Percentiles rank a stretch among this genome's conserved stretches.
Evolutionary conservation across 1,284 basidiomycete species (phyloP).

Genomic region (Thelephora terrestris): DNA sequence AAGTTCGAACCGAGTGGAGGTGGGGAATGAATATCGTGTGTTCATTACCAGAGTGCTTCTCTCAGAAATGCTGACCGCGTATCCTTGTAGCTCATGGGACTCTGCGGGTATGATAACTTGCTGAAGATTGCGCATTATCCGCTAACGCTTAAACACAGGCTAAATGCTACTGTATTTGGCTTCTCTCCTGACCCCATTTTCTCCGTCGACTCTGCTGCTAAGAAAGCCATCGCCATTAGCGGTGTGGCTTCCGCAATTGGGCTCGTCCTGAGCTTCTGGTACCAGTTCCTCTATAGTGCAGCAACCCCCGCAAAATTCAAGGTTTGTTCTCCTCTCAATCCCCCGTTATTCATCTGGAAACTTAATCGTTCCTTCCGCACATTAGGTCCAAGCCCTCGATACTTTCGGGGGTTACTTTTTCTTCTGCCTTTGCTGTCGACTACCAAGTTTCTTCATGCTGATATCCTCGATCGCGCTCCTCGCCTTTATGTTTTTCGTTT

Average conservation of each 20-base stretch:
- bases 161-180: slow-evolving; percentile 41
- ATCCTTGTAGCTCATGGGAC: not conserved
- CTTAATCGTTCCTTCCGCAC: not conserved
- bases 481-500: slow-evolving; percentile 46
- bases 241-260: slow-evolving; percentile 52
- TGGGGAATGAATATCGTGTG: not conserved
- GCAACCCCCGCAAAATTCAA: slow-evolving; percentile 39
- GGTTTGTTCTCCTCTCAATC: slow-evolving; percentile 23
- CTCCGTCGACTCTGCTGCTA: slow-evolving; percentile 31
- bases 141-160: slow-evolving; percentile 9
- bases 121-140: not conserved
- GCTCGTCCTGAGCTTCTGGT: slow-evolving; percentile 49
- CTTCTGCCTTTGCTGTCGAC: slow-evolving; percentile 52
- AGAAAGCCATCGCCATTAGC: slow-evolving; percentile 40
- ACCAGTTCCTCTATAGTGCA: slow-evolving; percentile 44
- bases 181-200: slow-evolving; percentile 44
- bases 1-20: not conserved
- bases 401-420: slow-evolving; percentile 47
- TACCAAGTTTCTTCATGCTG: slow-evolving; percentile 50
- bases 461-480: slow-evolving; percentile 42
- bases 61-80: not conserved
- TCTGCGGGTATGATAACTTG: slow-evolving; percentile 12
- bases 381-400: not conserved
- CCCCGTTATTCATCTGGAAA: not conserved
- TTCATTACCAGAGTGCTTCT: not conserved